These are phyloP conservation scores for Arthrobotrys megalospora DNA, from an alignment of 2,329 filamentous ascomycete species.

Conservation along the genomic window DNA sequence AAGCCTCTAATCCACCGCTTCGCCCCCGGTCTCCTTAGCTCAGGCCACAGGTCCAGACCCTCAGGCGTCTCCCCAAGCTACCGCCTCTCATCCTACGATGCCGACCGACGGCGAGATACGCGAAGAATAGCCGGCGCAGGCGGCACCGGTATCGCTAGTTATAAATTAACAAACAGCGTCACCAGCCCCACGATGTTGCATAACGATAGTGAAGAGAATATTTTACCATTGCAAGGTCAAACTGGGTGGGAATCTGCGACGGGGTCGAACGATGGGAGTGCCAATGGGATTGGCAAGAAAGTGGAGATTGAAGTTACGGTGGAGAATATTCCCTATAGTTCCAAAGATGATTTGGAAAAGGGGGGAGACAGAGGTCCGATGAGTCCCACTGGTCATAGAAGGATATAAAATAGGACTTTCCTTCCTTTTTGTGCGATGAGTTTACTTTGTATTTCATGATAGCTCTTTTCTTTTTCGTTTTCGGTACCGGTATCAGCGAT, in stretches of 20 bases:
- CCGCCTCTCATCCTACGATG: constrained; percentile 51
- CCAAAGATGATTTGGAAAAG: constrained; percentile 40
- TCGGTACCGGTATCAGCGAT: not conserved
- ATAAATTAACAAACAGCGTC: constrained; percentile 43
- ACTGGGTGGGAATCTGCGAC: constrained; percentile 25
- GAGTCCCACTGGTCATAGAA: constrained; percentile 22
- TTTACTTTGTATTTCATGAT: not conserved
- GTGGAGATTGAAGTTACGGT: constrained; percentile 51
- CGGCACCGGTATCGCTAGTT: constrained; percentile 20
- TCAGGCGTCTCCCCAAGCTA: constrained; percentile 47
- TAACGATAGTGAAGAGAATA: constrained; percentile 58
- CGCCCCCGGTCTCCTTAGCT: constrained; percentile 50
- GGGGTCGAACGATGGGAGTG: constrained; percentile 25
- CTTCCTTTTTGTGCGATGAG: not conserved
- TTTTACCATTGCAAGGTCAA: constrained; percentile 36
- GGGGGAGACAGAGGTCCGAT: not conserved
- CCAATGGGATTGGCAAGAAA: constrained; percentile 49
- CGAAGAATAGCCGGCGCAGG: constrained; percentile 25
- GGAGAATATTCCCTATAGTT: constrained; percentile 28
- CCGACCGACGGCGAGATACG: constrained; percentile 44
- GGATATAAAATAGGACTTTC: constrained; percentile 26
- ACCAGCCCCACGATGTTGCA: constrained; percentile 37
- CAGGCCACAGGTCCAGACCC: constrained; percentile 32
- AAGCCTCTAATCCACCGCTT: constrained; percentile 57
- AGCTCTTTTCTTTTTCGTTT: not conserved